phyloP scores from a whole-genome alignment of 2,329 filamentous ascomycete genomes.

The Zasmidium angulare region DNA sequence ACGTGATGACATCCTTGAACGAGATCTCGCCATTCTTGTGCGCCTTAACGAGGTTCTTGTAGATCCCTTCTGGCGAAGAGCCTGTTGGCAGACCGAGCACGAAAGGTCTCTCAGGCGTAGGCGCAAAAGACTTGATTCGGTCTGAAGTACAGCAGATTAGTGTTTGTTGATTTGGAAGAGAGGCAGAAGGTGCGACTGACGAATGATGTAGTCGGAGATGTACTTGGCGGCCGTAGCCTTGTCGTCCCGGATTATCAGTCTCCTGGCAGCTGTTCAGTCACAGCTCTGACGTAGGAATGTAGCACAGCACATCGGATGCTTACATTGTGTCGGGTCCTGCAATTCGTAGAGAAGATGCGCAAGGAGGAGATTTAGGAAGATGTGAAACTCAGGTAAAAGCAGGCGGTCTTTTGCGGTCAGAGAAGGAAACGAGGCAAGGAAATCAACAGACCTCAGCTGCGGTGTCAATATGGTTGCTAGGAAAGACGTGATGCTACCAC shows the following conservation, averaged over 20 bases:
- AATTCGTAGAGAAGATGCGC: background rate
- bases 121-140: conserved; percentile 74
- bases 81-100: conserved; percentile 82
- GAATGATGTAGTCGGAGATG: conserved; percentile 78
- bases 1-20: conserved; percentile 85
- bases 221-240: conserved; percentile 68
- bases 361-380: background rate
- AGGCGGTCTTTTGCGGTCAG: background rate
- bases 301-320: conserved; percentile 2
- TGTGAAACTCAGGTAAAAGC: background rate
- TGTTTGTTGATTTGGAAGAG: background rate
- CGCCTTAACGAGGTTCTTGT: conserved; percentile 70
- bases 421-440: conserved; percentile 7
- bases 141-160: conserved; percentile 45
- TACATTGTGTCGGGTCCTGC: conserved; percentile 14
- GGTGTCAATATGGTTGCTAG: conserved; percentile 3
- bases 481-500: conserved; percentile 1
- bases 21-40: conserved; percentile 74
- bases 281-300: background rate
- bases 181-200: conserved; percentile 42
- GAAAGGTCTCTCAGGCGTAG: conserved; percentile 71
- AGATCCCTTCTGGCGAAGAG: conserved; percentile 75
- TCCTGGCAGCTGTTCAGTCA: conserved; percentile 52
- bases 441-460: background rate
- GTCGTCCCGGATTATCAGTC: conserved; percentile 79